Base-by-base conservation (phyloP, 2,329 filamentous ascomycete species). In the Chrysoporthe deuterocubensis region DNA sequence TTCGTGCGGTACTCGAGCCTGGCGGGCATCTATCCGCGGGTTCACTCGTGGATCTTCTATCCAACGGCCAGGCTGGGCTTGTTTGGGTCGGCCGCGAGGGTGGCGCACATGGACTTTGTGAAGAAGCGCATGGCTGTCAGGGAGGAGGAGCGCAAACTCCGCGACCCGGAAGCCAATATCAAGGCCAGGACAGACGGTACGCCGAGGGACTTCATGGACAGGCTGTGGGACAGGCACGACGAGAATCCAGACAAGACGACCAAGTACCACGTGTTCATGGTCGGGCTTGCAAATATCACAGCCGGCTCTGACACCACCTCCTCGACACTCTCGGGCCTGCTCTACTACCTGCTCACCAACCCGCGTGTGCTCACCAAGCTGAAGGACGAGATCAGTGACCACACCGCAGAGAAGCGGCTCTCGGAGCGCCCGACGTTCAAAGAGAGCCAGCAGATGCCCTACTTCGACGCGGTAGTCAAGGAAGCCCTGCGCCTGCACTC, bases 391-490 rank as follows among this genome's bases (percentile, higher is more conserved):
- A 58, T 78, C 0, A 70, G 71, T 0, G 62, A 56, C 0, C 71
- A 72, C 42, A 62, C 57, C 1, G 21, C 37, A 18, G 32, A 48
- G 1, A 69, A 69, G 1, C 54, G 71, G 42, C 64, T 76, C 6
- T 73, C 73, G 9, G 11, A 4, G 56, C 67, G 4, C 65, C 72
- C 62, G 58, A 73, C 74, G 0, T 83, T 78, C 72, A 80, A 76
- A 42, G 79, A 80, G 70, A 78, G 70, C 3, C 80, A 78, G 18
- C 76, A 74, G 59, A 74, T 84, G 72, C 83, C 82, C 0, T 88
- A 87, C 69, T 77, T 87, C 18, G 81, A 87, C 68, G 84, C 84
- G 0, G 80, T 83, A 3, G 81, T 87, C 50, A 85, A 85, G 63
- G 85, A 87, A 72, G 81, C 82, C 0, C 73, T 87, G 21, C 80